Conservation (phyloP, 2,329 filamentous ascomycete species). For the Sporothrix luriei region DNA sequence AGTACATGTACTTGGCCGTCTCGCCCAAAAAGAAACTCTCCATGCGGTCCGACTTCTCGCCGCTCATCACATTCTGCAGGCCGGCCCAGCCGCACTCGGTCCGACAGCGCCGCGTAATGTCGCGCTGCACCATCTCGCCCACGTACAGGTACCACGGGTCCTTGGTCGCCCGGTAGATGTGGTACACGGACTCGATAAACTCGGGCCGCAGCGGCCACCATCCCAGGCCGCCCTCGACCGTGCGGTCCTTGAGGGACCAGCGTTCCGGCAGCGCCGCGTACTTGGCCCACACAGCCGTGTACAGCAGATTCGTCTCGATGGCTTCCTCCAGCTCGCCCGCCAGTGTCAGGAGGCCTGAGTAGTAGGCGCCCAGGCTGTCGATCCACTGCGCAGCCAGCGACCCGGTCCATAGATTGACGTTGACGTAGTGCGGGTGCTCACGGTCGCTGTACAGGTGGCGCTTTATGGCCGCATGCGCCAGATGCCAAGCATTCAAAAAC, state of each 20-base stretch:
- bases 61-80: constrained; percentile 76
- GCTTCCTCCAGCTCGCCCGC: constrained; percentile 91
- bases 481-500: constrained; percentile 81
- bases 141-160: constrained; percentile 97
- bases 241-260: constrained; percentile 83
- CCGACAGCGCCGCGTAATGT: constrained; percentile 87
- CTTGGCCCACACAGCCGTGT: constrained; percentile 90
- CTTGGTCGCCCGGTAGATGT: constrained; percentile 88
- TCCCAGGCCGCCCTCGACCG: constrained; percentile 80
- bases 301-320: constrained; percentile 83
- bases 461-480: constrained; percentile 83
- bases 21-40: constrained; percentile 98
- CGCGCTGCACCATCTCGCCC: constrained; percentile 89
- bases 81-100: constrained; percentile 92
- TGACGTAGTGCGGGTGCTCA: constrained; percentile 89
- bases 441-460: constrained; percentile 83
- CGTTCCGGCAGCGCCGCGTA: constrained; percentile 93
- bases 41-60: constrained; percentile 91
- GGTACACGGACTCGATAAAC: constrained; percentile 95
- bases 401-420: constrained; percentile 84
- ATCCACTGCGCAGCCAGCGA: constrained; percentile 92
- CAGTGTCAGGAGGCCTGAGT: constrained; percentile 82
- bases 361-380: constrained; percentile 93
- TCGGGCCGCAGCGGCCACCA: constrained; percentile 97
- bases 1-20: constrained; percentile 92